Evolutionary conservation across 2,329 filamentous ascomycete genomes (phyloP), one percentile per base, ranked within the genome.

Genomic region (Bertia moriformis): DNA sequence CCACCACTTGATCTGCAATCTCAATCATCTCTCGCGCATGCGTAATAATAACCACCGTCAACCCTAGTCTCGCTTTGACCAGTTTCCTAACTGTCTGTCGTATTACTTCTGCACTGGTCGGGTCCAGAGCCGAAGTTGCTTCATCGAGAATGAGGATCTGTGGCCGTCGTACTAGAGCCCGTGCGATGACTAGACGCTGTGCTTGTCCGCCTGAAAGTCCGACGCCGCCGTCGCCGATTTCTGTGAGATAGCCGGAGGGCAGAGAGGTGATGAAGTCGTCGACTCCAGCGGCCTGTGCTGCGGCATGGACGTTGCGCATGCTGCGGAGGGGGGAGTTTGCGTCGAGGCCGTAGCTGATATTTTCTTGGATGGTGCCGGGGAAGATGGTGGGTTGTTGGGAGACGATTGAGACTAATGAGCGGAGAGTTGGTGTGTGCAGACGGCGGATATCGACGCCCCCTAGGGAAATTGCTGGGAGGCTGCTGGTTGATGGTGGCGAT

Each of bases 401-500:
- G 7, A 27, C 22, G 22, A 27, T 27, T 7, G 22, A 27, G 22
- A 27, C n/a, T 27, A 10, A n/a, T 18, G 41, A 40, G 14, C 38
- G 41, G n/a, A 43, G 17, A 14, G 19, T 15, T 24, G 17, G 30
- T 1, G 24, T 19, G 12, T 19, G 29, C 14, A 40, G n/a, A n/a
- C n/a, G 7, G 22, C 7, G 22, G 22, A 27, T 27, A n/a, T 27
- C n/a, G n/a, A 10, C 7, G 7, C 22, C 22, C n/a, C 22, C 22
- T 27, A 27, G n/a, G 22, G 22, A 7, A n/a, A 27, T 27, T 7
- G 7, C n/a, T 27, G 22, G 22, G n/a, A 7, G n/a, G n/a, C 22
- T n/a, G 22, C 7, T 36, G 18, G 46, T 2, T 53, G 55, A 20
- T 47, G 37, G 12, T 35, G 45, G 22, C 12, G 69, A 65, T 2